Conservation (phyloP, 1,284 basidiomycete species). For the Sphaerobolus stellatus region DNA sequence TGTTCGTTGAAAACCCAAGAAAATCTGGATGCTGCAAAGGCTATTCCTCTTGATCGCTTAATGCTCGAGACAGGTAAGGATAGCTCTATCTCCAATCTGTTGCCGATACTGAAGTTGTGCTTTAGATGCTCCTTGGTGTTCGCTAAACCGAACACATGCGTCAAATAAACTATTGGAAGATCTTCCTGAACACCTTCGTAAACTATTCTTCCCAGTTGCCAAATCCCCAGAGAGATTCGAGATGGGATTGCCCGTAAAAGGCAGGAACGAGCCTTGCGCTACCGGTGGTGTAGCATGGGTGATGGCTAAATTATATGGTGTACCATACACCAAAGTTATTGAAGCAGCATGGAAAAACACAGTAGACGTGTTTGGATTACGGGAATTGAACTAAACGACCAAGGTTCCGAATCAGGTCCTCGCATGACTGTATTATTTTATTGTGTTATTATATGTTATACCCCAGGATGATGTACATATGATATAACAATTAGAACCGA, state of each 20-base stretch:
- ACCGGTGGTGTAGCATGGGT: slow-evolving; percentile 80
- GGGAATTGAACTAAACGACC: slow-evolving; percentile 39
- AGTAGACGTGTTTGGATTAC: slow-evolving; percentile 56
- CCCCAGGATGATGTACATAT: not conserved
- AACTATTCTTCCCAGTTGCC: slow-evolving; percentile 53
- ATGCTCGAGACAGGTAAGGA: slow-evolving; percentile 78
- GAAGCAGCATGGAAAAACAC: slow-evolving; percentile 70
- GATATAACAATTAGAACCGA: no score
- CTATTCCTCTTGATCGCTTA: slow-evolving; percentile 63
- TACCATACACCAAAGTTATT: slow-evolving; percentile 59
- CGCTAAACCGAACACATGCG: slow-evolving; percentile 74
- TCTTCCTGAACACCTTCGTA: slow-evolving; percentile 49
- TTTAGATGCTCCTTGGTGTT: slow-evolving; percentile 83
- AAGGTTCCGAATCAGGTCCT: not conserved
- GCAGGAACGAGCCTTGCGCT: slow-evolving; percentile 77
- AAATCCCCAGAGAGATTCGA: slow-evolving; percentile 71
- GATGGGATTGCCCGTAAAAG: slow-evolving; percentile 69
- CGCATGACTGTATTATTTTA: not conserved
- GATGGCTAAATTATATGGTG: slow-evolving; percentile 55
- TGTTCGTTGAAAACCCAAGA: slow-evolving; percentile 82
- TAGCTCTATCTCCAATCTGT: slow-evolving; percentile 1
- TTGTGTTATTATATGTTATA: not conserved
- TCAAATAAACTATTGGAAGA: slow-evolving; percentile 58
- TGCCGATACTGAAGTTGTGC: not conserved
- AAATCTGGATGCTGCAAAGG: slow-evolving; percentile 61